A percentile compares a stretch with the other conserved stretches of the same genome.
Conservation (phyloP, 2,329 filamentous ascomycete genomes). For the Pseudogymnoascus sp. region DNA sequence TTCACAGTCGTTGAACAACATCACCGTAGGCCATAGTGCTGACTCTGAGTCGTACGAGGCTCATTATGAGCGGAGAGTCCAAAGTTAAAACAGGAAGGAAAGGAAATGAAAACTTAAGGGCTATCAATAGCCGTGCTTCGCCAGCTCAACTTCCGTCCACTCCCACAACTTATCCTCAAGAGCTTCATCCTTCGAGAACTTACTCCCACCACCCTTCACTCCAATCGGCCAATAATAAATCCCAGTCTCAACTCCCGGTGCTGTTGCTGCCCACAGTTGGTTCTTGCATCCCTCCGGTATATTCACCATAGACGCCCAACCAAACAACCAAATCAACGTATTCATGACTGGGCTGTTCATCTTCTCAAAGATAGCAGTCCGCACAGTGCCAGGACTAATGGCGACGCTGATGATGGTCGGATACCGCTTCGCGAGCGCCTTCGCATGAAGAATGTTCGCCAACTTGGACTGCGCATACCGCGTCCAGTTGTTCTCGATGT, state of each 20-base stretch:
- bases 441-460: slow-evolving; percentile 15
- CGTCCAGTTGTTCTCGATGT: slow-evolving; percentile 6
- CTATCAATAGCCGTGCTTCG: neutral
- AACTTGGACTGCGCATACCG: slow-evolving; percentile 19
- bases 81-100: neutral
- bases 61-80: neutral
- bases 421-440: slow-evolving; percentile 11
- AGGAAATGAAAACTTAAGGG: no score
- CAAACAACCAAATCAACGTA: neutral
- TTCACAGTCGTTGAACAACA: neutral
- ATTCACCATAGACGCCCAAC: neutral
- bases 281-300: slow-evolving; percentile 29
- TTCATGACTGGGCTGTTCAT: neutral
- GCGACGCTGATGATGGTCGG: slow-evolving; percentile 31
- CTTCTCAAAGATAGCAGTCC: neutral
- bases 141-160: slow-evolving; percentile 24
- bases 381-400: slow-evolving; percentile 35
- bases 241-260: slow-evolving; percentile 26
- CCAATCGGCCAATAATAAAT: slow-evolving; percentile 31
- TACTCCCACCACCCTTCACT: slow-evolving; percentile 14
- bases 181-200: slow-evolving; percentile 16
- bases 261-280: slow-evolving; percentile 37
- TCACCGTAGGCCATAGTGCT: neutral
- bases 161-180: slow-evolving; percentile 25
- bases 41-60: neutral